Evolutionary conservation across 1,139 yeast genomes (phyloP), one percentile per base, ranked within the genome.

Genomic region (Arxiozyma slooffiae): DNA sequence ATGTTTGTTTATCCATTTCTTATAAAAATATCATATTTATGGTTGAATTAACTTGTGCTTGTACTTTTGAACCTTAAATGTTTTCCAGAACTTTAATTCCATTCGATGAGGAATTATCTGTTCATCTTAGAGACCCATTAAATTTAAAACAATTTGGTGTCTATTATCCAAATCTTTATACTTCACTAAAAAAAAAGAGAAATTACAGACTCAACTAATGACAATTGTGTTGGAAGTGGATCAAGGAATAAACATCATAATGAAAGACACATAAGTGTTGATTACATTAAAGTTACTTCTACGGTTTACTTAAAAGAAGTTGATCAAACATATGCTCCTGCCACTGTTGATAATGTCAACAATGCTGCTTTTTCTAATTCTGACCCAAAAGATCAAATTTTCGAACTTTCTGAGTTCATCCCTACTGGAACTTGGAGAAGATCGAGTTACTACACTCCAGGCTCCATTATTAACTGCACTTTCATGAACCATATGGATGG

Each of bases 111-210:
- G 96, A 88, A 67, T 73, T 90, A 49, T 82, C 96, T 18, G 86
- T 92, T 52, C 97, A 90, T 69, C 87, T 90, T 75, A 81, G 97
- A 71, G 98, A 97, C 52, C 98, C 97, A 37, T 68, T 92, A 58
- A 75, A 78, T 53, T 77, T 90, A 65, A 71, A 75, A 62, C 85
- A 86, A 70, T 88, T 92, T 65, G 97, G 89, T 59, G 87, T 76
- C 59, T 84, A 82, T 70, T 75, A 77, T 55, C 79, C 81, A 54
- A 55, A 69, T 16, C 60, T 72, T 21, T 58, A 70, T 37, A 57
- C 72, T 30, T 51, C 68, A 30, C 58, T 63, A 47, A 64, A 67
- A 57, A n/a, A 73, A 71, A 63, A 69, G 73, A 67, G 75, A 71
- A 49, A 74, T 60, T 20, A 53, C 44, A 14, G 55, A 49, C 7